Evolutionary conservation across 306 rosid species (phyloP), one percentile per base, ranked within the genome.

Genomic region (Alnus rubra): DNA sequence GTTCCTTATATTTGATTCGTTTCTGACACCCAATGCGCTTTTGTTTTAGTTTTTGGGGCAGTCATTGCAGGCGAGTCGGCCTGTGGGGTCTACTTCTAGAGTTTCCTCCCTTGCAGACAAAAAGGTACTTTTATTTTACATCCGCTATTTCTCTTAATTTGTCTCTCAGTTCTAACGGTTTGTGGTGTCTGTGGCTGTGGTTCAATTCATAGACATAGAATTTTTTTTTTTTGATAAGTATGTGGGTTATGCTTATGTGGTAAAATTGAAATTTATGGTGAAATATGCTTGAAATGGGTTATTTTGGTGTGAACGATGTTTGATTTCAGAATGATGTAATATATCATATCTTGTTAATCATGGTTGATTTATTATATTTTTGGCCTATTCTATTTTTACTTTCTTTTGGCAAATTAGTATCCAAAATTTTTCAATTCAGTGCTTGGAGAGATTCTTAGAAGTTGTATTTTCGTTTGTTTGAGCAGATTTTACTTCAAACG

Each of bases 401-500:
- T 69, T 69, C 58, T 72, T 68, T 31, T 37, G 15, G 30, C 23
- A 19, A 18, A 49, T 64, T 18, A 16, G 51, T 77, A 53, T 59
- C 18, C 33, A 33, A 19, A 37, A 14, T 33, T 67, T 63, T 37
- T 81, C 8, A 65, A 19, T 79, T 39, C 31, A 30, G 12, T 67
- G 56, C 64, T 76, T 45, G 30, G 31, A 28, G 51, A 52, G 50
- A 58, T 81, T 79, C 64, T 65, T 71, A 83, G 51, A 63, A 47
- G 49, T 78, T 42, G n/a, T 62, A n/a, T 82, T 63, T 87, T 54
- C 13, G 51, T 53, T 74, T 10, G 30, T 71, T 71, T 80, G 55
- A 58, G 81, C 88, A 93, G 97, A 74, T 89, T 79, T 53, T 80
- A 19, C 65, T 76, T 81, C 86, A 63, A 54, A 73, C 85, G 76